phyloP scores from a whole-genome alignment of 2,329 filamentous ascomycete species.

The Macrophomina phaseolina region DNA sequence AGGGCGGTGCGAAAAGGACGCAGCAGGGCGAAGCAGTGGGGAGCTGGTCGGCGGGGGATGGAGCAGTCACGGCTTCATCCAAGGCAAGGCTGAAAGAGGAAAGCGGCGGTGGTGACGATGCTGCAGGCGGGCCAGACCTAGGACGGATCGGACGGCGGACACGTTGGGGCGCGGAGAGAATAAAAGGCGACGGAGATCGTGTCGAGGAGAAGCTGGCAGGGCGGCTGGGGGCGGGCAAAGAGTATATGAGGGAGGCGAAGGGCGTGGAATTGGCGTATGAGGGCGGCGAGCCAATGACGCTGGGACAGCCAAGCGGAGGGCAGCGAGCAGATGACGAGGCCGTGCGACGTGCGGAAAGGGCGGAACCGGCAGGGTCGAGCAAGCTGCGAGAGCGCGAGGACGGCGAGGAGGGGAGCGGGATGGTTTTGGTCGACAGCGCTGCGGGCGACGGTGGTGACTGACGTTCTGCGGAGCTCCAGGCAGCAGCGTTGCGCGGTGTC shows the following conservation, averaged over 20 bases:
- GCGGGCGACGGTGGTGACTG: constrained; percentile 1
- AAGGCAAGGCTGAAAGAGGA: constrained; percentile 15
- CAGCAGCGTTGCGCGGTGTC: constrained; percentile 2
- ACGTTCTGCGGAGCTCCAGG: constrained; percentile 12
- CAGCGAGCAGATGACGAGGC: constrained; percentile 25
- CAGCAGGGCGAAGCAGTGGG: constrained; percentile 22
- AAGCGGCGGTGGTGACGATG: background rate
- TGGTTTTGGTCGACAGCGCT: constrained; percentile 24
- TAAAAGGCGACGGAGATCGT: background rate
- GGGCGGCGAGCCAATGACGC: constrained; percentile 2
- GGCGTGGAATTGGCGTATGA: constrained; percentile 19
- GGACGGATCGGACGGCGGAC: constrained; percentile 13
- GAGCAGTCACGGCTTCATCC: constrained; percentile 2
- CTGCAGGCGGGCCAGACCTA: background rate
- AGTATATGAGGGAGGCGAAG: constrained; percentile 28
- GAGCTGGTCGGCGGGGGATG: background rate
- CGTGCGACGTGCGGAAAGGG: constrained; percentile 18
- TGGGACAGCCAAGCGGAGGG: background rate
- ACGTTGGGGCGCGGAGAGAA: background rate
- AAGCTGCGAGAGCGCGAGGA: constrained; percentile 2
- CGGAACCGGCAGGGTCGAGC: background rate
- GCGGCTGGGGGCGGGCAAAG: constrained; percentile 1
- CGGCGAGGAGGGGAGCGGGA: constrained; percentile 7
- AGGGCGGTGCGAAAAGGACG: background rate
- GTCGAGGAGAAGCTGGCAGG: background rate